Base-by-base conservation (phyloP, 768 basidiomycete genomes). In the Myochromella boudieri region DNA sequence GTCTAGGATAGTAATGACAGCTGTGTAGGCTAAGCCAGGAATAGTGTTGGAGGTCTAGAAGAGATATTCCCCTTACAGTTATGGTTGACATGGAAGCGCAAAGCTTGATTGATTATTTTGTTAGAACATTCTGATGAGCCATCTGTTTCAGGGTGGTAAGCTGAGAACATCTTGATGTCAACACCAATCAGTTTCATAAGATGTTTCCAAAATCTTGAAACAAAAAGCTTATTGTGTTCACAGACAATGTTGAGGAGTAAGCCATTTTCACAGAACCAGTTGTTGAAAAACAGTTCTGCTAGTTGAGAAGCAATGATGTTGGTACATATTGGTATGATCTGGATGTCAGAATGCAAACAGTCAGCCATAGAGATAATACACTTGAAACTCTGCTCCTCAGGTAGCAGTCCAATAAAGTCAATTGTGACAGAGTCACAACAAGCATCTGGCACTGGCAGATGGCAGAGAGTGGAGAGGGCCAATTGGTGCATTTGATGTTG, bases 121-220 rank as follows among this genome's bases (percentile, higher is more conserved):
- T 69, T 66, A 0, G 58, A 56, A 0, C 52, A 43, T 54, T 71
- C 61, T 17, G 58, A 65, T 0, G 55, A 18, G 1, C 70, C 67
- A 44, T 72, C 66, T 0, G 62, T 69, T 34, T 72, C 51, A 0
- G 68, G 69, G 18, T 71, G 70, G 28, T 57, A 71, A 0, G 67
- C 48, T 0, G 65, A 60, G 0, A 66, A 70, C 53, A 72, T 57
- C 11, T 59, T 56, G 0, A 66, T 31, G 15, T 64, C 58, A 4
- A 60, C 50, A 1, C 66, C 61, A 3, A 62, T 51, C 5, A 59
- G 37, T 6, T 17, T 26, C 9, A 43, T 37, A 6, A 64, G 43
- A 4, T 34, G 32, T 29, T 39, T 56, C 71, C 60, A 72, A 49
- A 70, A 68, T 11, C 20, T 4, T 1, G 56, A 66, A 18, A 57